A percentile compares a stretch with the other conserved stretches of the same genome.
Conservation (phyloP, 1,284 basidiomycete species). For the Cyathus olla region DNA sequence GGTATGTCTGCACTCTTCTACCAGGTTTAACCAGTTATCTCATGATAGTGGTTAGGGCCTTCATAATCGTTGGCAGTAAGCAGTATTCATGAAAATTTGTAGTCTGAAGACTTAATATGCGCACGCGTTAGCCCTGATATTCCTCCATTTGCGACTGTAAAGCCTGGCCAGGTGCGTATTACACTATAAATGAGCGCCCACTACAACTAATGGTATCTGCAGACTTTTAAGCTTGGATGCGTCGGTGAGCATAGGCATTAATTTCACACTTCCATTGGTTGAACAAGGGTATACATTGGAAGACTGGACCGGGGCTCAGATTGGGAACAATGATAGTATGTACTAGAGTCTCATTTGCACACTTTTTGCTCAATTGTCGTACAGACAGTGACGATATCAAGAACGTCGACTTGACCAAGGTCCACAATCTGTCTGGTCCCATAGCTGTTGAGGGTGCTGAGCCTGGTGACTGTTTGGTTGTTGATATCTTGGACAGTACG, state of each 20-base stretch:
- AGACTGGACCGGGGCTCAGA: slow-evolving; percentile 85
- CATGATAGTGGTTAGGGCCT: slow-evolving; percentile 54
- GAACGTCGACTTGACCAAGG: slow-evolving; percentile 71
- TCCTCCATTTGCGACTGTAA: slow-evolving; percentile 71
- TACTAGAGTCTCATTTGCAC: slow-evolving; percentile 7
- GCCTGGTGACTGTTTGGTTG: slow-evolving; percentile 83
- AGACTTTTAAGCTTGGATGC: slow-evolving; percentile 83
- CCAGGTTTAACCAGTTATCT: neutral
- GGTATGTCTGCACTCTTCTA: slow-evolving; percentile 40
- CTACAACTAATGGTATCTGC: neutral
- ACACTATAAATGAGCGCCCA: neutral
- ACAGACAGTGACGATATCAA: slow-evolving; percentile 77
- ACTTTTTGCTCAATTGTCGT: neutral
- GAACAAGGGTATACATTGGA: neutral
- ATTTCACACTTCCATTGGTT: neutral
- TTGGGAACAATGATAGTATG: slow-evolving; percentile 80
- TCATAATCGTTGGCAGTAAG: slow-evolving; percentile 83
- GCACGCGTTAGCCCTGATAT: slow-evolving; percentile 75
- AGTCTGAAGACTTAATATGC: too few species aligned
- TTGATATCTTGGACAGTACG: slow-evolving; percentile 81
- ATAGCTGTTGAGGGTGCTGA: slow-evolving; percentile 81
- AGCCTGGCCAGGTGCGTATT: slow-evolving; percentile 66
- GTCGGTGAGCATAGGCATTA: slow-evolving; percentile 65
- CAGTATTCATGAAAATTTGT: neutral
- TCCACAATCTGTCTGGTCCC: slow-evolving; percentile 83